phyloP scores from a whole-genome alignment of 306 rosid species.

The Malus sieversii region DNA sequence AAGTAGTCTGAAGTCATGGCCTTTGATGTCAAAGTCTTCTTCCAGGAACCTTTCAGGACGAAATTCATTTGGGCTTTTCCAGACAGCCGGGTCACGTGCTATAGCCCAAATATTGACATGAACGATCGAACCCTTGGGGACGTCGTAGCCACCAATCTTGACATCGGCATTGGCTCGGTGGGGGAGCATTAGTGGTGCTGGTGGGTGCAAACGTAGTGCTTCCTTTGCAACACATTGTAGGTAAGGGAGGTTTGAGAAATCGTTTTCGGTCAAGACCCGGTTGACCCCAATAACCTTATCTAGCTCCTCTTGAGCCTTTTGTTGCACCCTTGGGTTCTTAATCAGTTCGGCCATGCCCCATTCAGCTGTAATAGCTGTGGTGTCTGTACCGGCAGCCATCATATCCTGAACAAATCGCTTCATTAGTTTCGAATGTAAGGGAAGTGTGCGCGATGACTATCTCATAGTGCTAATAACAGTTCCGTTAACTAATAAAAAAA shows the following conservation, averaged over 20 bases:
- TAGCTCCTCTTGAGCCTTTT: constrained; percentile 67
- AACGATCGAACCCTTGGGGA: constrained; percentile 77
- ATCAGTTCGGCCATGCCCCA: neutral
- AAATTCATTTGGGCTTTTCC: constrained; percentile 61
- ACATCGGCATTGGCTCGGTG: constrained; percentile 67
- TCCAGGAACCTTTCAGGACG: constrained; percentile 79
- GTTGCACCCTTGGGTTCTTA: neutral
- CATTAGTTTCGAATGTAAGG: neutral
- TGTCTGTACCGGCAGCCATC: constrained; percentile 84
- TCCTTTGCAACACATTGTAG: constrained; percentile 77
- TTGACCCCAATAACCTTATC: constrained; percentile 25
- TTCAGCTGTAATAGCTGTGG: neutral
- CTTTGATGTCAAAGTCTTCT: constrained; percentile 95
- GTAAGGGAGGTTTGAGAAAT: constrained; percentile 63
- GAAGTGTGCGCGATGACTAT: neutral
- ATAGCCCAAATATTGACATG: constrained; percentile 89
- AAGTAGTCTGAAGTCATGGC: constrained; percentile 63
- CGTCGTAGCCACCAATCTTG: constrained; percentile 75
- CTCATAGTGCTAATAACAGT: neutral
- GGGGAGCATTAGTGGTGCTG: constrained; percentile 92
- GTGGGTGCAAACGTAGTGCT: constrained; percentile 75
- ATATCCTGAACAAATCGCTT: constrained; percentile 45
- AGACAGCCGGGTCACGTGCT: constrained; percentile 59
- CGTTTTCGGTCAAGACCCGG: constrained; percentile 26
- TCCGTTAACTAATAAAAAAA: neutral